phyloP scores from a whole-genome alignment of 1,139 yeast species.

The Diutina scorzettiae region DNA sequence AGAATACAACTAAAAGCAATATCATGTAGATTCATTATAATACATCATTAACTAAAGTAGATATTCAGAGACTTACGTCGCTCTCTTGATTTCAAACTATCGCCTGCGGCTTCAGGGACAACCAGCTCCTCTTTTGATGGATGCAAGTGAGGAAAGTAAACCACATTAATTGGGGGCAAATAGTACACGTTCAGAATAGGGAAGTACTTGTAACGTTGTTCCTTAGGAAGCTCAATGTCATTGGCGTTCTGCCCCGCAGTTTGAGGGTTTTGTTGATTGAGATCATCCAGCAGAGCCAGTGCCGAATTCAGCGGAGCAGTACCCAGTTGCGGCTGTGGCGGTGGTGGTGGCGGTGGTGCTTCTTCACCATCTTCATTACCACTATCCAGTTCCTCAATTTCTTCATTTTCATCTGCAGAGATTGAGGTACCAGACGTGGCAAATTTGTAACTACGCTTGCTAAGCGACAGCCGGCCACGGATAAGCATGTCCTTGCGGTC shows the following conservation, averaged over 20 bases:
- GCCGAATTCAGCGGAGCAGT: background rate
- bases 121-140: conserved; percentile 2
- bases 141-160: conserved; percentile 40
- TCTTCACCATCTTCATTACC: background rate
- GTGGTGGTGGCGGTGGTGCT: background rate
- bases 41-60: background rate
- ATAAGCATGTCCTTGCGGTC: conserved; percentile 41
- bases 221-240: background rate
- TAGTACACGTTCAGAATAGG: conserved; percentile 46
- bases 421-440: conserved; percentile 6
- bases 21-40: no score
- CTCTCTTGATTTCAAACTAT: background rate
- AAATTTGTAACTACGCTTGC: background rate
- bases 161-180: conserved; percentile 48
- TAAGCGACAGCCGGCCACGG: conserved; percentile 14
- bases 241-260: background rate
- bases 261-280: background rate
- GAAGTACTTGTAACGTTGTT: conserved; percentile 34
- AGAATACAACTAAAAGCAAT: no score
- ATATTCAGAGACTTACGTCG: background rate
- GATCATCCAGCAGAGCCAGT: background rate
- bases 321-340: background rate
- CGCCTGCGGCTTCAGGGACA: background rate
- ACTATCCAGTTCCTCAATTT: background rate
- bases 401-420: conserved; percentile 7